Percentiles rank a stretch among this genome's conserved stretches.
These are phyloP conservation scores for Sclerotinia minor DNA, from an alignment of 2,329 filamentous ascomycete species.

Conservation along the genomic window DNA sequence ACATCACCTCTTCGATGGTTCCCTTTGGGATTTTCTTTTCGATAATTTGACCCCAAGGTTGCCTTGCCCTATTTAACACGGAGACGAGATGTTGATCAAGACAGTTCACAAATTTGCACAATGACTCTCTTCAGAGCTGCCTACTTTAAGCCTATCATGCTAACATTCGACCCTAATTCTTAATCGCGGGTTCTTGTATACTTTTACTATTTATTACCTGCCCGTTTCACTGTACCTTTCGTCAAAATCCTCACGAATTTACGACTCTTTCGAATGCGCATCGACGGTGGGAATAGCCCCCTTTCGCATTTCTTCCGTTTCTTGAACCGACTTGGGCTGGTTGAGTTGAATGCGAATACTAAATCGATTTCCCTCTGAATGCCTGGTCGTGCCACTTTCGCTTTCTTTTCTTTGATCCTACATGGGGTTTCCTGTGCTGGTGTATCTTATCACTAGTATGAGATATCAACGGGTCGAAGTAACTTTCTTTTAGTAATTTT, in stretches of 20 bases:
- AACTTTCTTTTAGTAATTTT: not conserved
- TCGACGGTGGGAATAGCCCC: slow-evolving; percentile 10
- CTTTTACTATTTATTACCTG: not conserved
- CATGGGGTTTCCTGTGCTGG: not conserved
- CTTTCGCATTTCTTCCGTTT: not conserved
- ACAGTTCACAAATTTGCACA: not conserved
- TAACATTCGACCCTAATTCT: not conserved
- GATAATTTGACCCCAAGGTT: not conserved
- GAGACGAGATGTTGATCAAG: not conserved
- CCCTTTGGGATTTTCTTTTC: not conserved
- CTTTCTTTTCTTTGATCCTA: not conserved
- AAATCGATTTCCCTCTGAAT: not conserved
- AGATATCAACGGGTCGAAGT: not conserved
- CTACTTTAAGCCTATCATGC: not conserved
- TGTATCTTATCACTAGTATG: not conserved
- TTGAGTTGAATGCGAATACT: not conserved
- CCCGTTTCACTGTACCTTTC: not conserved
- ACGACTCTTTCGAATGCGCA: not conserved
- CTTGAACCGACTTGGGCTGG: not conserved
- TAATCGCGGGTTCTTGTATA: not conserved
- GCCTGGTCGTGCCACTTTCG: not conserved
- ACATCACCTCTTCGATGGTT: not conserved
- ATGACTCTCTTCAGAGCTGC: no score
- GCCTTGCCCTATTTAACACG: not conserved
- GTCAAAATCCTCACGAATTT: slow-evolving; percentile 1